Base-by-base conservation (phyloP, 768 basidiomycete genomes). In the Naematelia encephala region DNA sequence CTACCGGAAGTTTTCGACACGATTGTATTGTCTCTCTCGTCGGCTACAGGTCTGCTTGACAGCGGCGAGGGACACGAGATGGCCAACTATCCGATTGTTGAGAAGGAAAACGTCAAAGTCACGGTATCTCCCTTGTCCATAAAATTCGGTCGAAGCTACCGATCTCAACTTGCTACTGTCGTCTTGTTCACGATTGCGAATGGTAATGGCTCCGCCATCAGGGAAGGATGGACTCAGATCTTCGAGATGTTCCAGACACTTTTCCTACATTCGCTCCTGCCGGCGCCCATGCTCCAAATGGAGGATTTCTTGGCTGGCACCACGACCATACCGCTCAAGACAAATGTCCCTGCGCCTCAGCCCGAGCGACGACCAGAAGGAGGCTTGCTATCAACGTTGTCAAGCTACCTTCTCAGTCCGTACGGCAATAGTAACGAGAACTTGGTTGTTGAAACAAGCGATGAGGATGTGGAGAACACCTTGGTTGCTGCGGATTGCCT, bases 211-310 rank as follows among this genome's bases (percentile, higher is more conserved):
- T 88, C 91, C 64, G 89, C 91, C 10, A 83, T 99, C 51, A 84
- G 93, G 27, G 91, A 93, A 75, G 93, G 94, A 23, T 99, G 96
- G 96, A 86, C 85, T 3, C 72, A 96, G 89, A 91, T 99, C 55
- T 97, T 99, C 68, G 94, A 98, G 77, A 97, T 98, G 87, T 93
- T 94, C 79, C 88, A 93, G 71, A 96, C 92, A 29, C 80, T 99
- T 22, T 99, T 98, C 79, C 78, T 97, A 47, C 89, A 98, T 74
- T 93, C 93, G 16, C 81, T 98, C 23, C 80, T 99, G 16, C 96
- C 96, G 0, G 85, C 82, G 10, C 82, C 87, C 51, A 89, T 99
- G 88, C 80, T 96, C 11, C 91, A 94, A 75, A 93, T 96, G 89
- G 94, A 96, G 74, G 96, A 98, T 72, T 98, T 99, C 80, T 83